phyloP scores from a whole-genome alignment of 2,329 filamentous ascomycete genomes.

The Clonostachys byssicola region DNA sequence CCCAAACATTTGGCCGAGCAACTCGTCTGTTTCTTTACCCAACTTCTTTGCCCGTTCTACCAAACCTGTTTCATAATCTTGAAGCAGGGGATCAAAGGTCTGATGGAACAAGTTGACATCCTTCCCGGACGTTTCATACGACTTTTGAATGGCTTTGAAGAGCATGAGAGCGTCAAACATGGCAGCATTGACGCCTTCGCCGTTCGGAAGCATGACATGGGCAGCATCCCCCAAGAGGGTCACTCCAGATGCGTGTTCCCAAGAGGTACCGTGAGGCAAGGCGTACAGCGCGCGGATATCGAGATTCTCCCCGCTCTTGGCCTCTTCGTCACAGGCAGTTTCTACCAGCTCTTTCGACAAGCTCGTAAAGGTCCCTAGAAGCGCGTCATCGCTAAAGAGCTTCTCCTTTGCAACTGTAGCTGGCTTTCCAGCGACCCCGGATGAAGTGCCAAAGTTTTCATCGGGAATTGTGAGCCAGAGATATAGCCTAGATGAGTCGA shows the following conservation, averaged over 20 bases:
- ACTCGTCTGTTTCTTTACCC: too few species aligned
- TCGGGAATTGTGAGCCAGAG: slow-evolving; percentile 14
- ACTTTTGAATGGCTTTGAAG: slow-evolving; percentile 9
- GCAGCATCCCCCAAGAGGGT: slow-evolving; percentile 52
- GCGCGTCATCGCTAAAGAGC: slow-evolving; percentile 8
- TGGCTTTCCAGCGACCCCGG: slow-evolving; percentile 6
- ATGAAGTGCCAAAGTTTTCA: slow-evolving; percentile 10
- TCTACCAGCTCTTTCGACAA: slow-evolving; percentile 17
- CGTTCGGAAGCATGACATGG: slow-evolving; percentile 45
- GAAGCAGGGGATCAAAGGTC: too few species aligned
- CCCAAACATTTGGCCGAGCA: too few species aligned
- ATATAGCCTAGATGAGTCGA: slow-evolving; percentile 20
- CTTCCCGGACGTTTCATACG: too few species aligned
- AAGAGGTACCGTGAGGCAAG: slow-evolving; percentile 35
- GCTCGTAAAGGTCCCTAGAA: slow-evolving; percentile 17
- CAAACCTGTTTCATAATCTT: too few species aligned
- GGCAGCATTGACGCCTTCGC: slow-evolving; percentile 49
- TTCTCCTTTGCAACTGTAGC: slow-evolving; percentile 7
- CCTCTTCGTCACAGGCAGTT: slow-evolving; percentile 16
- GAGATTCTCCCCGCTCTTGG: slow-evolving; percentile 7
- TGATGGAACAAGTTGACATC: too few species aligned
- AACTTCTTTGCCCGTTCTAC: too few species aligned
- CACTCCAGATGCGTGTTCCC: slow-evolving; percentile 32
- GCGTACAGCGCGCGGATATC: slow-evolving; percentile 21
- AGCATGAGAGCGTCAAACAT: slow-evolving; percentile 46